Percentiles rank a stretch among this genome's conserved stretches.
These are phyloP conservation scores for Phanerochaete carnosa DNA, from an alignment of 768 basidiomycete genomes.

Conservation along the genomic window DNA sequence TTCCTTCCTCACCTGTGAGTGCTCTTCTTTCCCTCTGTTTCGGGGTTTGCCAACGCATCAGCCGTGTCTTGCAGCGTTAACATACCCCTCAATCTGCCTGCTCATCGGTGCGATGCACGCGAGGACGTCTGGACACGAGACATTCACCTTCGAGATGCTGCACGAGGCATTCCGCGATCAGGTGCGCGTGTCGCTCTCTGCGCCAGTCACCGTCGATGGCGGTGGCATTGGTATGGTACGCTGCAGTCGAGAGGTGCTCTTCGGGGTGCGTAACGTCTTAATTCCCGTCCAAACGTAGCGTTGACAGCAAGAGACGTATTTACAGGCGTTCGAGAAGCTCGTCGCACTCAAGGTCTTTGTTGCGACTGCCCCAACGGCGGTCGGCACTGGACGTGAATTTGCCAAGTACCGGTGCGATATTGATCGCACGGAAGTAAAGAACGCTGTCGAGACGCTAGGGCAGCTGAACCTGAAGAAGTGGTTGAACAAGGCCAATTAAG, in stretches of 20 bases:
- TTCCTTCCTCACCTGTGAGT: constrained; percentile 51
- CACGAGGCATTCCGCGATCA: constrained; percentile 76
- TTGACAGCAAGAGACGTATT: background rate
- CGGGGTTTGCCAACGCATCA: background rate
- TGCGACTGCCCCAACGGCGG: constrained; percentile 43
- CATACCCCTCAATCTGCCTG: constrained; percentile 79
- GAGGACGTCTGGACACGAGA: constrained; percentile 69
- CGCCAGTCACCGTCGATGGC: constrained; percentile 72
- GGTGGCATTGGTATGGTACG: constrained; percentile 72
- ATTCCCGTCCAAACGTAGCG: background rate
- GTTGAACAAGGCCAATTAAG: constrained; percentile 53
- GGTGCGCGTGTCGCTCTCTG: constrained; percentile 65
- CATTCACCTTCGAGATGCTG: constrained; percentile 91
- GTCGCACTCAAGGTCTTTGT: constrained; percentile 54
- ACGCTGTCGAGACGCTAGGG: constrained; percentile 59
- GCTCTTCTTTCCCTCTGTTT: background rate
- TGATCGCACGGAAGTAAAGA: constrained; percentile 63
- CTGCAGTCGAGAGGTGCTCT: constrained; percentile 60
- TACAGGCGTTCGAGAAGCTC: constrained; percentile 77
- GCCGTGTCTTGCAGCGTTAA: constrained; percentile 44
- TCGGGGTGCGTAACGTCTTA: constrained; percentile 47
- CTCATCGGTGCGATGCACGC: constrained; percentile 84
- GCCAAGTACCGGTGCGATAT: constrained; percentile 68
- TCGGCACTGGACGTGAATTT: constrained; percentile 63
- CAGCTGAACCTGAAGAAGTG: constrained; percentile 77